A percentile compares a stretch with the other conserved stretches of the same genome.
Conservation (phyloP, 192 early-diverging fungal species). For the Entomortierella beljakovae region DNA sequence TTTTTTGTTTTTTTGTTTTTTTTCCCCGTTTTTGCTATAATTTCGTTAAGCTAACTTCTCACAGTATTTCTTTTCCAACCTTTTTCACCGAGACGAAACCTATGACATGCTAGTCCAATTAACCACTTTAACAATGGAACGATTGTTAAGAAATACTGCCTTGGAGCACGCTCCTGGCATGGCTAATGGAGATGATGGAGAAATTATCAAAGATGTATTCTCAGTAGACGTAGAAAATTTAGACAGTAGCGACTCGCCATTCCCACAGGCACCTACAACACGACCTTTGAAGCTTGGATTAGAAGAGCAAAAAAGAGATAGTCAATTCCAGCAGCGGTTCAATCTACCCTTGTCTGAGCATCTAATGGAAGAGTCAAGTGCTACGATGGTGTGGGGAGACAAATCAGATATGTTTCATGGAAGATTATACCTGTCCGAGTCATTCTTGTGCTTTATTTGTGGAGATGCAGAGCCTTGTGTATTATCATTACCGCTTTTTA, state of each 20-base stretch:
- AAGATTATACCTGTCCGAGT: constrained; percentile 85
- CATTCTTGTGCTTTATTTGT: constrained; percentile 88
- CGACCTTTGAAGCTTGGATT: constrained; percentile 69
- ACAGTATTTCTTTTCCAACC: constrained; percentile 90
- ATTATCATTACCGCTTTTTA: constrained; percentile 87
- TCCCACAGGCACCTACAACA: constrained; percentile 52
- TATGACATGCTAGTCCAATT: constrained; percentile 95
- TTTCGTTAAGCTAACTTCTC: constrained; percentile 9
- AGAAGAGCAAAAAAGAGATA: constrained; percentile 82
- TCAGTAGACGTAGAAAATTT: constrained; percentile 49
- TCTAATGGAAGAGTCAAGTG: constrained; percentile 73
- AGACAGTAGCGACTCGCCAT: constrained; percentile 27
- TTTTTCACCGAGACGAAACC: constrained; percentile 97
- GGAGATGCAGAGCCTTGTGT: constrained; percentile 75
- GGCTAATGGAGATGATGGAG: constrained; percentile 35
- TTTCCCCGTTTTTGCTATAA: not conserved
- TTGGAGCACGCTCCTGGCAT: constrained; percentile 72
- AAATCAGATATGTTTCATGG: constrained; percentile 65
- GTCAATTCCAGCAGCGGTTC: constrained; percentile 79
- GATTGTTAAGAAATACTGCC: constrained; percentile 85
- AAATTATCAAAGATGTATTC: constrained; percentile 48
- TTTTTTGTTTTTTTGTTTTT: constrained; percentile 9
- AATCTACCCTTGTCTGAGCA: constrained; percentile 82
- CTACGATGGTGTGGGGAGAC: constrained; percentile 68
- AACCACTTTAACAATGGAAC: constrained; percentile 87